phyloP scores from a whole-genome alignment of 148 eudicot genomes.

The Mesembryanthemum crystallinum region DNA sequence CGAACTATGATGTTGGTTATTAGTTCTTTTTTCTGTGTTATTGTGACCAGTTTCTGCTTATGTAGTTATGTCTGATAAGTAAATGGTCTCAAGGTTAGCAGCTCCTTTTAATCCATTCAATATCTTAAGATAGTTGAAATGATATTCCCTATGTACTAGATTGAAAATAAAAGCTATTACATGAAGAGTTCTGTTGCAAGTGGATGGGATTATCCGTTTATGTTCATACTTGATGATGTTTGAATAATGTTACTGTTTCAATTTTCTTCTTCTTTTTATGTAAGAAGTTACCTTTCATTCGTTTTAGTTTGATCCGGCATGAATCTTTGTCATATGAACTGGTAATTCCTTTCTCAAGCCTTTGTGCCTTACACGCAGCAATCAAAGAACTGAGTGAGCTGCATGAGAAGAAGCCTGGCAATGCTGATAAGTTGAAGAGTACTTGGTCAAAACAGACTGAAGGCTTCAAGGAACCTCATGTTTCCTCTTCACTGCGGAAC shows the following conservation, averaged over 20 bases:
- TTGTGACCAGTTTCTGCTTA: too few species aligned
- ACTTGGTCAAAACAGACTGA: constrained; percentile 67
- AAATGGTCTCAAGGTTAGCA: background rate
- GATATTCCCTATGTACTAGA: background rate
- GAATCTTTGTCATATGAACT: background rate
- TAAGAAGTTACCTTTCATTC: background rate
- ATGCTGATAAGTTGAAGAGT: constrained; percentile 41
- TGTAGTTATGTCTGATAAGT: background rate
- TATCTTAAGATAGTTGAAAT: background rate
- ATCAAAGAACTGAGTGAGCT: constrained; percentile 51
- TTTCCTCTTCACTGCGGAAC: constrained; percentile 52
- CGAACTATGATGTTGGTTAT: background rate
- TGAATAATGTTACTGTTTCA: background rate
- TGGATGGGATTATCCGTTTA: background rate
- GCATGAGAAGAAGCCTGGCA: constrained; percentile 29
- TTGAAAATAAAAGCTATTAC: background rate
- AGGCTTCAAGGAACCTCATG: constrained; percentile 54
- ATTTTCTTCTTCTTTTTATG: too few species aligned
- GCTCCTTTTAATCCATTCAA: background rate
- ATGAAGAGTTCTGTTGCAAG: background rate
- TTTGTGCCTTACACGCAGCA: constrained; percentile 46
- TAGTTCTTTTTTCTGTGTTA: too few species aligned
- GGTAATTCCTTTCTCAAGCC: constrained; percentile 3
- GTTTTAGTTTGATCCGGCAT: background rate
- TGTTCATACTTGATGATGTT: background rate